phyloP scores from a whole-genome alignment of 2,329 filamentous ascomycete genomes.

The Hymenoscyphus salicellus region DNA sequence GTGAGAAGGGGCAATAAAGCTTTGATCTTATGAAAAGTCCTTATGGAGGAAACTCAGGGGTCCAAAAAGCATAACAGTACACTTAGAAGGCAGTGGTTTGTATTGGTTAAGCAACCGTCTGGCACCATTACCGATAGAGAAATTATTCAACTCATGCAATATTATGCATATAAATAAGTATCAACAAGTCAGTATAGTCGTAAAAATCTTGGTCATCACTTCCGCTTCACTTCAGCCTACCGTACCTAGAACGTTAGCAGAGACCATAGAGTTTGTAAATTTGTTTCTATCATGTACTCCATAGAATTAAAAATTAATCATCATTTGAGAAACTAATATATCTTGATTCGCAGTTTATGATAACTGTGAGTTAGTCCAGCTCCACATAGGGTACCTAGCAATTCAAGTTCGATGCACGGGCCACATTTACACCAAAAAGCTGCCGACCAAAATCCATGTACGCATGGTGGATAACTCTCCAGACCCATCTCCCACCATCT shows the following conservation, averaged over 20 bases:
- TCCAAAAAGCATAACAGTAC: neutral
- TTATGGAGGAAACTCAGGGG: neutral
- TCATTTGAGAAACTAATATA: no score
- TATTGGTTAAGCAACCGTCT: neutral
- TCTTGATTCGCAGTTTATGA: no score
- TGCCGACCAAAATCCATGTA: no score
- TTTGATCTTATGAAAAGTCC: neutral
- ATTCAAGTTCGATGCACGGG: neutral
- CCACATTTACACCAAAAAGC: no score
- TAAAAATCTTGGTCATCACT: no score
- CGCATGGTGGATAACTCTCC: neutral
- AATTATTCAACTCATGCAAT: neutral
- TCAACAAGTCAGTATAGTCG: neutral
- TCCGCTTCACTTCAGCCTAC: no score
- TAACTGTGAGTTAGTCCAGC: no score
- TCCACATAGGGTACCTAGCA: no score
- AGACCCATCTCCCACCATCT: neutral
- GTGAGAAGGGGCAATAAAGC: conserved; percentile 15
- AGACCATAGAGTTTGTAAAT: no score
- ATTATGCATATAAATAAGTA: neutral
- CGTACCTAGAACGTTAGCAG: no score
- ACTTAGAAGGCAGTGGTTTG: neutral
- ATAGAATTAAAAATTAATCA: no score
- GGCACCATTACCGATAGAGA: neutral
- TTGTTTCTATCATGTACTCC: no score